Evolutionary conservation across 768 basidiomycete genomes (phyloP), one percentile per base, ranked within the genome.

Genomic region (Sporobolomyces roseus): DNA sequence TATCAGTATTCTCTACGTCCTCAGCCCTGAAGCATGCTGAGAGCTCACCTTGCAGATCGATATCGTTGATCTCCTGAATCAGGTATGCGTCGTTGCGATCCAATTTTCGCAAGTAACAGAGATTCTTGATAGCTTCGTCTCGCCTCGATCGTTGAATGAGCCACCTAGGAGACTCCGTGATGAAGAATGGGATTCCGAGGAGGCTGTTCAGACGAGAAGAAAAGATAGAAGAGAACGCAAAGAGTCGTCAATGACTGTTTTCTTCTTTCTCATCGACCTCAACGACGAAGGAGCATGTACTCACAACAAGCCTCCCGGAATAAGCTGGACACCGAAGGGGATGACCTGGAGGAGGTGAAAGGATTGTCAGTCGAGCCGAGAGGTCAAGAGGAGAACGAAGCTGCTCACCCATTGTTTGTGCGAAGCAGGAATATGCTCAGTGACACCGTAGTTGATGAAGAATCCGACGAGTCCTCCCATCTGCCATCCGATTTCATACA

Each of bases 401-500:
- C 10, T n/a, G 33, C 78, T 78, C n/a, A 74, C 53, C 73, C 74
- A 80, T n/a, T 66, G 64, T 33, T 82, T 79, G 66, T 80, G 82
- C 48, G 81, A 80, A 17, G 81, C 79, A 76, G 70, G 29, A 17
- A 70, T 48, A 41, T 65, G 27, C 38, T 27, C 46, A 38, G 78
- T 36, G 73, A 61, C 51, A 30, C 70, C 73, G 56, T 74, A 75
- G 65, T 72, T 71, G 65, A 68, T 58, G 74, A 76, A 78, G 73
- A 75, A 78, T 32, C 82, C 82, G 43, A 81, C 77, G 23, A 84
- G 78, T 8, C 68, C 68, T 32, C 83, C 83, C 41, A 81, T 77
- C 75, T 84, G 83, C 78, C 81, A 83, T 36, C 79, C 80, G 27
- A 83, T 75, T 56, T 84, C 82, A 75, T 82, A 83, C 59, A 81